Base-by-base conservation (phyloP, 495 filamentous ascomycete genomes). In the Cercophora samala region DNA sequence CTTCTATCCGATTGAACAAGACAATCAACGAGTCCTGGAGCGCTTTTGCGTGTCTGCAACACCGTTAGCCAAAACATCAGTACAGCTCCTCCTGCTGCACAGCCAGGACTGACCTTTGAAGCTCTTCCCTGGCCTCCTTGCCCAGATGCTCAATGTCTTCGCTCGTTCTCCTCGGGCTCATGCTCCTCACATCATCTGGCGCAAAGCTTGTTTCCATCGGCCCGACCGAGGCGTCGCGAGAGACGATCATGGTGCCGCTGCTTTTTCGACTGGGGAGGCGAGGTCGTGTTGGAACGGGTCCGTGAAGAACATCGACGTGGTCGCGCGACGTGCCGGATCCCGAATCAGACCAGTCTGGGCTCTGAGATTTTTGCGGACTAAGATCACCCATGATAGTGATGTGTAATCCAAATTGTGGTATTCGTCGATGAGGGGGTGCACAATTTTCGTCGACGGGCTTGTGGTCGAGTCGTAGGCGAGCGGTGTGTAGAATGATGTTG, bases 101-200 rank as follows among this genome's bases (percentile, higher is more conserved):
- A 73, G 67, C 42, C 22, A 26, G 2, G 52, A 81, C 86, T 82
- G 77, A 87, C 87, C 86, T 78, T 61, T 80, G 75, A 59, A 85
- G 77, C 64, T 85, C 82, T 65, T 79, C 79, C 58, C 82, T 84
- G 58, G 93, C 92, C 70, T 93, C 91, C 73, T 90, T 87, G 62
- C 92, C 88, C 80, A 99, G 84, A 70, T 85, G 85, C 71, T 97
- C 91, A 29, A 97, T 81, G 71, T 99, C 94, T 60, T 92, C 92
- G 66, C 88, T 96, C 69, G 91, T 96, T 70, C 93, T 84, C 67
- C 94, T 86, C 1, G 95, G 95, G 77, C 93, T 97, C 95, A 99
- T 99, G 54, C 92, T 89, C 65, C 94, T 82, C 52, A 94, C 93
- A 75, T 97, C 95, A 76, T 93, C 89, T 2, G 90, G 90, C 21